Percentiles rank a stretch among this genome's conserved stretches.
Evolutionary conservation across 73 alveolate species (phyloP).

Genomic region (Paramecium primaurelia): DNA sequence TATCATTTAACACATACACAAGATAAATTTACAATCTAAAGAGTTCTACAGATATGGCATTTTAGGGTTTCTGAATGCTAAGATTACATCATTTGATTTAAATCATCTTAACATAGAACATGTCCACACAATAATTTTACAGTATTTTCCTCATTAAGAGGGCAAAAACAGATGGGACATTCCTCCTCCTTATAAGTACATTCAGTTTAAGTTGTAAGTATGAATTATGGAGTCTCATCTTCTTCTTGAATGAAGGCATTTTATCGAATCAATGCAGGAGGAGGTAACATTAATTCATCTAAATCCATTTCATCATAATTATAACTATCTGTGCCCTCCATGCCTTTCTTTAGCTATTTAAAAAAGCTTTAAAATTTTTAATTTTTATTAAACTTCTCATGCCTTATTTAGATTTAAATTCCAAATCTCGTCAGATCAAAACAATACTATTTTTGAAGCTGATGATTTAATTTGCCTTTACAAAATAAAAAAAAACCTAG

Average conservation of each 20-base stretch:
- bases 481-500: not conserved
- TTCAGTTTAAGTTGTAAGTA: not conserved
- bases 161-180: slow-evolving; percentile 40
- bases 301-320: not conserved
- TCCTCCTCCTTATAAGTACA: not conserved
- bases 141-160: slow-evolving; percentile 16
- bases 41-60: slow-evolving; percentile 49
- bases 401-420: not conserved
- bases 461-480: not conserved
- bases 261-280: slow-evolving; percentile 16
- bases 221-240: slow-evolving; percentile 1
- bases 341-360: slow-evolving; percentile 1
- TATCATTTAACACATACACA: not conserved
- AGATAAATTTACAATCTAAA: slow-evolving; percentile 21
- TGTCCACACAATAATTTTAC: slow-evolving; percentile 41
- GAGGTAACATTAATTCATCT: slow-evolving; percentile 24
- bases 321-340: slow-evolving; percentile 15
- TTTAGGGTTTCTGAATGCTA: not conserved
- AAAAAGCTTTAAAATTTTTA: slow-evolving; percentile 4
- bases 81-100: not conserved
- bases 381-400: not conserved
- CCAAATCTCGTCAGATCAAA: not conserved
- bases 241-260: slow-evolving; percentile 43
- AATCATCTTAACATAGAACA: slow-evolving; percentile 31
- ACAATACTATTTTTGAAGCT: not conserved